Evolutionary conservation across 1,284 basidiomycete genomes (phyloP).

Genomic region (Ceratobasidium sp.): DNA sequence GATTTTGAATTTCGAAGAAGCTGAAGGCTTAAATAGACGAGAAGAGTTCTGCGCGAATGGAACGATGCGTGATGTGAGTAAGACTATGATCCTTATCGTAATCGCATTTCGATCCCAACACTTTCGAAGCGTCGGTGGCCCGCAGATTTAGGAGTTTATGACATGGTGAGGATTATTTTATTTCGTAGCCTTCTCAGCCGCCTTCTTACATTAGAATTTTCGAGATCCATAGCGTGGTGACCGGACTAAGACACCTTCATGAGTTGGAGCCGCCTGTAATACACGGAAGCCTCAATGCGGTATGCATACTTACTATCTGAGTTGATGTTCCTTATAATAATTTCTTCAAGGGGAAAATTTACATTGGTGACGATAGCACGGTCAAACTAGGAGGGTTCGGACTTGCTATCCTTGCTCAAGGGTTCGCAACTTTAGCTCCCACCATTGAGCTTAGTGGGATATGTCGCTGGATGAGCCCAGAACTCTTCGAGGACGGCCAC

Average conservation of each 20-base stretch:
- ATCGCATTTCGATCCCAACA: too few species aligned
- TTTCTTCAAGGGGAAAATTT: background rate
- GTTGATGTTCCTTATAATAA: too few species aligned
- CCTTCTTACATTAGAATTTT: background rate
- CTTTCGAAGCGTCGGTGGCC: background rate
- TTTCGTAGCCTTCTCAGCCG: background rate
- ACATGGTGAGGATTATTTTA: background rate
- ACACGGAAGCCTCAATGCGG: conserved; percentile 18
- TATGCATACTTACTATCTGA: background rate
- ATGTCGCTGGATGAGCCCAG: conserved; percentile 34
- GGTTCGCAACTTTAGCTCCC: background rate
- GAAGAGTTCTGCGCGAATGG: conserved; percentile 9
- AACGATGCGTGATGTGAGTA: conserved; percentile 1
- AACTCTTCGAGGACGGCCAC: background rate
- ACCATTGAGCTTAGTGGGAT: background rate
- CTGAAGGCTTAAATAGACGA: conserved; percentile 7
- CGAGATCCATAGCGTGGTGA: background rate
- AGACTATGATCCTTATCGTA: background rate
- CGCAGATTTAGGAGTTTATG: background rate
- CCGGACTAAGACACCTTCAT: conserved; percentile 10
- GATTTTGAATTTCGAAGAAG: background rate
- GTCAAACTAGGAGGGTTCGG: conserved; percentile 20
- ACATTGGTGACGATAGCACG: background rate
- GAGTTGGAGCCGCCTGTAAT: conserved; percentile 7
- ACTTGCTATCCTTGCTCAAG: conserved; percentile 7